Percentiles rank a stretch among this genome's conserved stretches.
Conservation (phyloP, 148 eudicot species). For the Chenopodium suecicum region DNA sequence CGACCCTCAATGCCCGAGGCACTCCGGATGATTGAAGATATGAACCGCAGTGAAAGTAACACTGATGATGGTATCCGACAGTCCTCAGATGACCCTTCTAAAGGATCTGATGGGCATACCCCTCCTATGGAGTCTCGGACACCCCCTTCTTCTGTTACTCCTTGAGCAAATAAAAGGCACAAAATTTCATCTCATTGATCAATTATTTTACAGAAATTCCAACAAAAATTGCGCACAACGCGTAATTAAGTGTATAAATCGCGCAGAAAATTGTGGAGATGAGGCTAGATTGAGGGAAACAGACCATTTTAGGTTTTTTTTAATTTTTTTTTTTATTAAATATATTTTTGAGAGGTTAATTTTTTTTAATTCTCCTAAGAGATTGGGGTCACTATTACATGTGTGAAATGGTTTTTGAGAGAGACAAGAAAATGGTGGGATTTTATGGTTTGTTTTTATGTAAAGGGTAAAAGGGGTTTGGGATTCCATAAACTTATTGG, state of each 20-base stretch:
- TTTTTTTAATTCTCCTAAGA: slow-evolving; percentile 6
- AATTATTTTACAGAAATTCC: slow-evolving; percentile 21
- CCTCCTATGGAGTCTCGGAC: slow-evolving; percentile 67
- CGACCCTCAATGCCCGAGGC: slow-evolving; percentile 80
- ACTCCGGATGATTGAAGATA: slow-evolving; percentile 89
- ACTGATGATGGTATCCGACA: slow-evolving; percentile 73
- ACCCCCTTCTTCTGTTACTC: slow-evolving; percentile 62
- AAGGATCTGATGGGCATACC: slow-evolving; percentile 80
- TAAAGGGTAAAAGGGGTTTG: slow-evolving; percentile 4
- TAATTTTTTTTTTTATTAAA: background rate
- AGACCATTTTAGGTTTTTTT: slow-evolving; percentile 6
- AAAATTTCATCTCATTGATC: slow-evolving; percentile 12
- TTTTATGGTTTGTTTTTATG: slow-evolving; percentile 20
- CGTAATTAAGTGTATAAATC: slow-evolving; percentile 39
- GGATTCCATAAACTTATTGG: slow-evolving; percentile 30
- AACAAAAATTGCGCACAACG: slow-evolving; percentile 23
- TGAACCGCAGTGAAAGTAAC: slow-evolving; percentile 52
- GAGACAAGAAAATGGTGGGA: slow-evolving; percentile 22
- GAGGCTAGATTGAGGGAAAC: slow-evolving; percentile 16
- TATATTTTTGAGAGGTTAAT: background rate
- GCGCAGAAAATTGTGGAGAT: slow-evolving; percentile 32
- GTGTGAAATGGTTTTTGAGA: slow-evolving; percentile 27
- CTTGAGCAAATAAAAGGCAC: slow-evolving; percentile 35
- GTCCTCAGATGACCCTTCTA: slow-evolving; percentile 86
- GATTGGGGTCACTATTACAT: slow-evolving; percentile 24